Evolutionary conservation across 2,329 filamentous ascomycete species (phyloP), one percentile per base, ranked within the genome.

Genomic region (Drechslerella dactyloides): DNA sequence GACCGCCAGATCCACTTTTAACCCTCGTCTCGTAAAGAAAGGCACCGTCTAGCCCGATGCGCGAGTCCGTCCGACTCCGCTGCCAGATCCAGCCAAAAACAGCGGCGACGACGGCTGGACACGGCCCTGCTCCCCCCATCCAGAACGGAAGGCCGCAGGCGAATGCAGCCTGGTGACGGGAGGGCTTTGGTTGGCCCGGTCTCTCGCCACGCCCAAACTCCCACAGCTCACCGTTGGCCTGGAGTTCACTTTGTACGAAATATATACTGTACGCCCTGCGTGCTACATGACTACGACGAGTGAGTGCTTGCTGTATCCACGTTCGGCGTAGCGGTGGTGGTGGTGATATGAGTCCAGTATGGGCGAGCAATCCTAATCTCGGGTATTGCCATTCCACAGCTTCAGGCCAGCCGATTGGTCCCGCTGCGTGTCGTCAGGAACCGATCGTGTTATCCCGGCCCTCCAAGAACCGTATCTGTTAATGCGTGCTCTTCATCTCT

Each of bases 101-200:
- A 53, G 58, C 48, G 48, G 48, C 58, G 54, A 37, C n/a, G 35
- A 48, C 2, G 40, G 40, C 15, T 44, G 17, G 40, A 15, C 40
- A 17, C 13, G 13, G 17, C 5, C 40, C 40, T 44, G 13, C 37
- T 6, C 37, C 8, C 4, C 27, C 27, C 3, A 42, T 52, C 40
- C 42, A 61, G 57, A 61, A 42, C 46, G 57, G 57, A 61, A 61
- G 57, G 30, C 48, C 46, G 48, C 46, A 61, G 57, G 57, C 57
- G 57, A 53, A 59, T 42, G 40, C 57, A 61, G 30, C 35, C 53
- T 53, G 21, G 24, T 33, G 52, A 42, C 15, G 37, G 37, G 15
- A 42, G 15, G n/a, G n/a, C 11, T 19, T 48, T n/a, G 50, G 61
- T 65, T 65, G 61, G 53, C 61, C 53, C 50, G 61, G 44, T 37